A percentile compares a stretch with the other conserved stretches of the same genome.
phyloP scores from a whole-genome alignment of 2,329 filamentous ascomycete genomes.

The Penicillium sp. region DNA sequence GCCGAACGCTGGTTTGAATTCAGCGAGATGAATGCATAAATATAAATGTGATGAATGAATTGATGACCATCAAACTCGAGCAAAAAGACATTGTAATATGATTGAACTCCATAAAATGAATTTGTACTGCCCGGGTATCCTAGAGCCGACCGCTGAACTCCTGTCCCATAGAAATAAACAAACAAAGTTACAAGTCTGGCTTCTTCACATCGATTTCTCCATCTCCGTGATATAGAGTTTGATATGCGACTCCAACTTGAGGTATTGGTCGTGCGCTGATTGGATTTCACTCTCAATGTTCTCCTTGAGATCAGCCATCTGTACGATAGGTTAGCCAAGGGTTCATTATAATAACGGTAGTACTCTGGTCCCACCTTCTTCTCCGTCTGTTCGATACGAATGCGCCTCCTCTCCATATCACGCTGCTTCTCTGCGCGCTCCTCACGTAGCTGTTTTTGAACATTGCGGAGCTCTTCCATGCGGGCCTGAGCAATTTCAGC shows the following conservation, averaged over 20 bases:
- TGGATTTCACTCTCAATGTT: slow-evolving; percentile 96
- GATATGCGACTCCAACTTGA: slow-evolving; percentile 97
- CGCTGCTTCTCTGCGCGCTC: slow-evolving; percentile 85
- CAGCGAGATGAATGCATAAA: slow-evolving; percentile 34
- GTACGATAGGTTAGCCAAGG: slow-evolving; percentile 25
- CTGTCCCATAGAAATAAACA: slow-evolving; percentile 31
- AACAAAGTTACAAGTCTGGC: slow-evolving; percentile 28
- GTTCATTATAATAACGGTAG: not conserved
- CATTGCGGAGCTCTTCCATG: slow-evolving; percentile 84
- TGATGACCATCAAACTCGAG: slow-evolving; percentile 13
- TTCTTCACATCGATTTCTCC: slow-evolving; percentile 77
- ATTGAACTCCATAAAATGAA: slow-evolving; percentile 31
- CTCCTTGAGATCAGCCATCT: slow-evolving; percentile 98
- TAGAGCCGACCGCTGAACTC: slow-evolving; percentile 42
- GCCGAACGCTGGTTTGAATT: slow-evolving; percentile 70
- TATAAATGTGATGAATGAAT: slow-evolving; percentile 13
- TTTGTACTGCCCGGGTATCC: slow-evolving; percentile 44
- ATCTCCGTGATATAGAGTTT: slow-evolving; percentile 98
- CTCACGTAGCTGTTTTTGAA: slow-evolving; percentile 79
- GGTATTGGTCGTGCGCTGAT: slow-evolving; percentile 87
- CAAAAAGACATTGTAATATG: slow-evolving; percentile 23
- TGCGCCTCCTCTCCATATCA: slow-evolving; percentile 87
- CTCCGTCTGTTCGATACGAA: slow-evolving; percentile 97
- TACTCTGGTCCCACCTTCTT: slow-evolving; percentile 74
- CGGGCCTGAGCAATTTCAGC: slow-evolving; percentile 78